Conservation (phyloP, 1,284 basidiomycete species). For the Amylostereum areolatum region DNA sequence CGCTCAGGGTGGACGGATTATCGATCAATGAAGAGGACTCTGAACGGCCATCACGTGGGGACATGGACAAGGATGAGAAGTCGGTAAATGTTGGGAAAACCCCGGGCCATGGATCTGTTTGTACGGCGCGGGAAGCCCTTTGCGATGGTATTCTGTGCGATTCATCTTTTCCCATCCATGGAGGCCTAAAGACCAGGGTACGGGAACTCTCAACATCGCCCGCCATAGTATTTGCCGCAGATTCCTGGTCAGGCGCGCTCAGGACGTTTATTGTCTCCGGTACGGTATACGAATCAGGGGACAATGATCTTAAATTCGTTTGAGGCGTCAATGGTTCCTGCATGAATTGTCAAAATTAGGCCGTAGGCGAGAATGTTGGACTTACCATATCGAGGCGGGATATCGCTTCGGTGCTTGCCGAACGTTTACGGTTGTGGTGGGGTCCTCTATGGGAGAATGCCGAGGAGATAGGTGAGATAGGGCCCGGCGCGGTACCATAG, state of each 20-base stretch:
- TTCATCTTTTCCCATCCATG: no score
- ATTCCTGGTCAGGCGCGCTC: background rate
- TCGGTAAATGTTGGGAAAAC: conserved; percentile 33
- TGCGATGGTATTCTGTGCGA: no score
- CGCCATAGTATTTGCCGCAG: no score
- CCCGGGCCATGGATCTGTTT: conserved; percentile 54
- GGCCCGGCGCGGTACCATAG: conserved; percentile 10
- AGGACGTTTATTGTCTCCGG: conserved; percentile 29
- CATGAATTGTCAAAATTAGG: conserved; percentile 6
- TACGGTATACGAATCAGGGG: conserved; percentile 45
- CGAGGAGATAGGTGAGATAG: conserved; percentile 12
- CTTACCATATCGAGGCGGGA: conserved; percentile 35
- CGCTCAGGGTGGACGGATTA: conserved; percentile 44
- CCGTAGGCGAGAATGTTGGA: conserved; percentile 5
- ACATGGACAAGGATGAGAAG: conserved; percentile 31
- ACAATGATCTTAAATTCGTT: conserved; percentile 47
- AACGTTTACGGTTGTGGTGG: conserved; percentile 11
- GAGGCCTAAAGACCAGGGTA: no score
- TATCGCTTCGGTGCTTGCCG: conserved; percentile 23
- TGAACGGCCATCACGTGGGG: conserved; percentile 53
- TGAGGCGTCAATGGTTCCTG: conserved; percentile 63
- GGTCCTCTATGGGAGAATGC: conserved; percentile 6
- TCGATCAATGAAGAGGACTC: conserved; percentile 66
- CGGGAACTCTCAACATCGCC: no score
- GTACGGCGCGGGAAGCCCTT: conserved; percentile 32